Base-by-base conservation (phyloP, 257 asterid genomes). In the Solanum pennellii region DNA sequence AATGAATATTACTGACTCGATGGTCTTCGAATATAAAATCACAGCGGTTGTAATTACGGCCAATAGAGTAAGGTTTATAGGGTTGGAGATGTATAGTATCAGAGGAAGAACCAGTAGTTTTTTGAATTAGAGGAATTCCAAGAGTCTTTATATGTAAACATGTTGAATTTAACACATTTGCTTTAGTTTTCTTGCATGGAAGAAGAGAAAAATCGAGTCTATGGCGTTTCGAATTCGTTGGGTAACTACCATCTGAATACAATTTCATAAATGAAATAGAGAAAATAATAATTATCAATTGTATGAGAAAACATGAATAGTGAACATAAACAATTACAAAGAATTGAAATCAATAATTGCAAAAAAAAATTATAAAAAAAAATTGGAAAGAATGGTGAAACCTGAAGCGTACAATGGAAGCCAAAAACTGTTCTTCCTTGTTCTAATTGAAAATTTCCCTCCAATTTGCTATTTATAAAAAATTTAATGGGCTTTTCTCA, bases 1-100 rank as follows among this genome's bases (percentile, higher is more conserved):
- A 94, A 59, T 96, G 99, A 59, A 87, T 88, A 87, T 90, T 95
- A 89, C 99, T 96, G 35, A 96, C 92, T 88, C 92, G 91, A 47
- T 88, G 87, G 77, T 96, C 97, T 45, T 84, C 18, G 69, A 94
- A 91, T 59, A 90, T 41, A 88, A 93, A 95, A 76, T 96, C 97
- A 80, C 98, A 94, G 11, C 76, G 83, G 45, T 88, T 83, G 60
- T 29, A 75, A 44, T 90, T 91, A 33, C 99, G 95, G 88, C 99
- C 98, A 31, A 96, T 88, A 37, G 94, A 87, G 86, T 89, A 94
- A 83, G 95, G 92, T 82, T 92, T 95, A 83, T 89, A 84, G 82
- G 98, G 95, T 45, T 89, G 91, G 25, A 96, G 90, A 88, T 65
- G 86, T 87, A 96, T 87, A 42, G 91, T 92, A 84, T 93, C 91